Percentiles rank a stretch among this genome's conserved stretches.
Conservation (phyloP, 495 filamentous ascomycete species). For the Thozetella sp. region DNA sequence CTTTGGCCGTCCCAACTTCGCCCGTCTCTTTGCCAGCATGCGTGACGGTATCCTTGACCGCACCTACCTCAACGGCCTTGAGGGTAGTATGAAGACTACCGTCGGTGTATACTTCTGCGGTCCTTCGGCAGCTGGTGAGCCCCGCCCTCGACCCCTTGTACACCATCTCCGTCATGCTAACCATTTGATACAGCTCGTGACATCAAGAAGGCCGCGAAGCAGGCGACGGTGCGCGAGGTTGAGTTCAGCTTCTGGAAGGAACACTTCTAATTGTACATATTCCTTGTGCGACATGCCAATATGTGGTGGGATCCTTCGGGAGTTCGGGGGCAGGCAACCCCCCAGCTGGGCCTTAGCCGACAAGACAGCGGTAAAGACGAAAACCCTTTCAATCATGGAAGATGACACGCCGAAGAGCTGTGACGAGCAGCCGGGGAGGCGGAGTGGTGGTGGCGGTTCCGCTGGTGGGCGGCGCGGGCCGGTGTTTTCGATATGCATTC, state of each 20-base stretch:
- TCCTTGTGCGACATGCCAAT: constrained; percentile 2
- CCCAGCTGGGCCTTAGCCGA: too few relatives aligned
- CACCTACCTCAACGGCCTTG: constrained; percentile 81
- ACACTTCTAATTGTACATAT: constrained; percentile 58
- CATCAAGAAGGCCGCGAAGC: constrained; percentile 79
- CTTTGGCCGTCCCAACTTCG: constrained; percentile 93
- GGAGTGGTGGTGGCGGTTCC: too few relatives aligned
- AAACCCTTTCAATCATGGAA: too few relatives aligned
- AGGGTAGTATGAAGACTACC: constrained; percentile 72
- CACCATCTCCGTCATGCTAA: constrained; percentile 19
- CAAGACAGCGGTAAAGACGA: too few relatives aligned
- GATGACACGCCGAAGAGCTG: too few relatives aligned
- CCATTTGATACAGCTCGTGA: constrained; percentile 67
- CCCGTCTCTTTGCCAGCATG: constrained; percentile 80
- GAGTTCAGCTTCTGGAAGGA: constrained; percentile 99
- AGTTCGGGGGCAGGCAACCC: too few relatives aligned
- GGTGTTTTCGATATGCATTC: too few relatives aligned
- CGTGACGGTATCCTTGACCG: constrained; percentile 82
- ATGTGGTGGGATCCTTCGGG: not conserved
- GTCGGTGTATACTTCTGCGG: constrained; percentile 99
- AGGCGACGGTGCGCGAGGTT: constrained; percentile 72
- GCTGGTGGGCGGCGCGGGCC: too few relatives aligned
- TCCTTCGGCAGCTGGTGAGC: constrained; percentile 50
- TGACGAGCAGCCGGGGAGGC: too few relatives aligned
- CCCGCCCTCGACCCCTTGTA: not conserved